Evolutionary conservation across 805 yeast species (phyloP).

Genomic region (Danielia reshetovae): DNA sequence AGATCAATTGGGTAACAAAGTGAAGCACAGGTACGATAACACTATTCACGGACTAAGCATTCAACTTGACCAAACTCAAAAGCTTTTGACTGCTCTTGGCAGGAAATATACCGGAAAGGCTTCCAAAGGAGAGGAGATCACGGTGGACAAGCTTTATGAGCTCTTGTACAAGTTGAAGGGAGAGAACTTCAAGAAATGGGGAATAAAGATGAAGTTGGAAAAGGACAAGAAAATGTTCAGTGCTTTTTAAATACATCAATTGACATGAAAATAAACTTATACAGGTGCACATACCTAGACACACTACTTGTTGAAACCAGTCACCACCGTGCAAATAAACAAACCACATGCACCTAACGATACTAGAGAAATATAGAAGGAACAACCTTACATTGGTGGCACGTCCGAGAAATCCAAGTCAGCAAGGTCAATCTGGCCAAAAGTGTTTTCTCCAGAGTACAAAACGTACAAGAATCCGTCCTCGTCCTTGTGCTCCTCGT

Average conservation of each 20-base stretch:
- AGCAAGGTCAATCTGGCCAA: conserved; percentile 50
- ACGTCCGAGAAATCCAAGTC: conserved; percentile 18
- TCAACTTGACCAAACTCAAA: conserved; percentile 5
- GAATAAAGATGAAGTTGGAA: conserved; percentile 11
- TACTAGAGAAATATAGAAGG: too few relatives aligned
- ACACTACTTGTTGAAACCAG: conserved; percentile 1
- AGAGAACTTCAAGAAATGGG: conserved; percentile 4
- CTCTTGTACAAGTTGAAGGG: conserved; percentile 6
- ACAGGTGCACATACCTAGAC: conserved; percentile 1
- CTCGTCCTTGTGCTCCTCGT: conserved; percentile 95
- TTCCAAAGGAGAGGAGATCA: conserved; percentile 1
- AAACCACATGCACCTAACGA: too few relatives aligned
- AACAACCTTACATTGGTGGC: too few relatives aligned
- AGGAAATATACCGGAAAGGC: conserved; percentile 1
- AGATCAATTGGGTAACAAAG: conserved; percentile 1
- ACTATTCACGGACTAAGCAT: conserved; percentile 9
- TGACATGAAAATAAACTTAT: neutral
- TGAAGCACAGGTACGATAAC: conserved; percentile 9
- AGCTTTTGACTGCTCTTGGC: conserved; percentile 9
- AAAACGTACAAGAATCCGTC: conserved; percentile 96
- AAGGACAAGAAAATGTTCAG: conserved; percentile 9
- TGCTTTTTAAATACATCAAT: too few relatives aligned
- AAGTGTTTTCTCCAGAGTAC: conserved; percentile 96
- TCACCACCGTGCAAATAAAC: too few relatives aligned
- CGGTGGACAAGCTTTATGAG: conserved; percentile 4